Percentiles rank a stretch among this genome's conserved stretches.
phyloP scores from a whole-genome alignment of 2,329 filamentous ascomycete genomes.

The Neocucurbitaria cava region DNA sequence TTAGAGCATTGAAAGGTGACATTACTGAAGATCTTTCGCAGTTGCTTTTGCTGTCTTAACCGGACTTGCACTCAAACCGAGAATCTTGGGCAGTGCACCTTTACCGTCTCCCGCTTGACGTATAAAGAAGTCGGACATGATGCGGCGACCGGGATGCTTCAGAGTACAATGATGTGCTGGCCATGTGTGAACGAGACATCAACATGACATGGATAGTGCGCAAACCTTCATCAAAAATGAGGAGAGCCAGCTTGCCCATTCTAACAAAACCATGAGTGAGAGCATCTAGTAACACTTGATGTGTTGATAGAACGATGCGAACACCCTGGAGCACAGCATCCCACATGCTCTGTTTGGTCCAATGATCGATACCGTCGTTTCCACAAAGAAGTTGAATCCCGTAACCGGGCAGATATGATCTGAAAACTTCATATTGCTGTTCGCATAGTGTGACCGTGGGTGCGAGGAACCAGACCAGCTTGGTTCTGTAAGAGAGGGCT shows the following conservation, averaged over 20 bases:
- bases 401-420: conserved; percentile 53
- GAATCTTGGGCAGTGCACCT: conserved; percentile 65
- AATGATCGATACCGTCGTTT: conserved; percentile 72
- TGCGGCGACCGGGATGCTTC: conserved; percentile 69
- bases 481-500: conserved; percentile 6
- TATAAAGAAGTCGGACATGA: conserved; percentile 78
- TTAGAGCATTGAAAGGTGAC: neutral
- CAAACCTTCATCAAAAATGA: conserved; percentile 82
- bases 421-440: conserved; percentile 51
- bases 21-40: conserved; percentile 58
- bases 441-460: conserved; percentile 55
- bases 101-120: conserved; percentile 44
- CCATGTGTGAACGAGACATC: conserved; percentile 6
- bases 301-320: conserved; percentile 78
- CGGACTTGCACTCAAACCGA: conserved; percentile 84
- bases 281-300: conserved; percentile 76
- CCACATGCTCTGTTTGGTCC: conserved; percentile 74
- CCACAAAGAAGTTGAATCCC: conserved; percentile 71
- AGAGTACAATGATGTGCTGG: conserved; percentile 76
- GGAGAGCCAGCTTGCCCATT: conserved; percentile 67
- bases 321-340: conserved; percentile 68
- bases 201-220: neutral
- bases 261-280: conserved; percentile 76
- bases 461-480: conserved; percentile 57
- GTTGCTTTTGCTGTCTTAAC: conserved; percentile 65